Conservation (phyloP, 1,139 yeast species). For the Spathaspora sp. region DNA sequence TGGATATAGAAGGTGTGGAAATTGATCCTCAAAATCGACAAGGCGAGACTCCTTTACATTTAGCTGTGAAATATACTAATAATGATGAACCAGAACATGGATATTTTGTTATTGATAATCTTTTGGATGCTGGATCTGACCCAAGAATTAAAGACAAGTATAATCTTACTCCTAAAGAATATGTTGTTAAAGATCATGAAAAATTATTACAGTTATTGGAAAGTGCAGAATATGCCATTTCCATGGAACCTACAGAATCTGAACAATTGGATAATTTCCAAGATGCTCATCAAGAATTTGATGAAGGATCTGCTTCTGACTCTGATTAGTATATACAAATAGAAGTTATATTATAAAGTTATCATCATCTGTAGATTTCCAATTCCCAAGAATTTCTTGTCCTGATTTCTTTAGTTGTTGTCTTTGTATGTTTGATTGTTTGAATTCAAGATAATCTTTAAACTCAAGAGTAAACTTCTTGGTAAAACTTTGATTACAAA, state of each 20-base stretch:
- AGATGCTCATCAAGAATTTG: conserved; percentile 20
- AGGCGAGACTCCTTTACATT: conserved; percentile 88
- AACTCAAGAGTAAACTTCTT: conserved; percentile 13
- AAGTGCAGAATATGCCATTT: conserved; percentile 76
- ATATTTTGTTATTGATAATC: conserved; percentile 69
- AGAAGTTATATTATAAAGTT: conserved; percentile 22
- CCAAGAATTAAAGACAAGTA: conserved; percentile 48
- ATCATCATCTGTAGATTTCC: conserved; percentile 35
- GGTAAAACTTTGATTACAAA: conserved; percentile 33
- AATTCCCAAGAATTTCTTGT: conserved; percentile 23
- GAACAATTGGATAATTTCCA: conserved; percentile 25
- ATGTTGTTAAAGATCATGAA: conserved; percentile 53
- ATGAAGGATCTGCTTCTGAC: conserved; percentile 34
- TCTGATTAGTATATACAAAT: conserved; percentile 19
- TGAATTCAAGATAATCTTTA: conserved; percentile 28
- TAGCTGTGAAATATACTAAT: conserved; percentile 70
- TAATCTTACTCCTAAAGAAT: conserved; percentile 70
- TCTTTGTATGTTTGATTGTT: conserved; percentile 22
- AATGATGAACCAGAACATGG: conserved; percentile 85
- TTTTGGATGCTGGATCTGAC: conserved; percentile 91
- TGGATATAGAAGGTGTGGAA: conserved; percentile 90
- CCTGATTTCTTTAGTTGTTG: conserved; percentile 24
- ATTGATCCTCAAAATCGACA: conserved; percentile 77
- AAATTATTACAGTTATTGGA: conserved; percentile 63
- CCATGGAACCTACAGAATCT: conserved; percentile 36